Base-by-base conservation (phyloP, 78 protist genomes). In the Mantamonas sphyraenae region DNA sequence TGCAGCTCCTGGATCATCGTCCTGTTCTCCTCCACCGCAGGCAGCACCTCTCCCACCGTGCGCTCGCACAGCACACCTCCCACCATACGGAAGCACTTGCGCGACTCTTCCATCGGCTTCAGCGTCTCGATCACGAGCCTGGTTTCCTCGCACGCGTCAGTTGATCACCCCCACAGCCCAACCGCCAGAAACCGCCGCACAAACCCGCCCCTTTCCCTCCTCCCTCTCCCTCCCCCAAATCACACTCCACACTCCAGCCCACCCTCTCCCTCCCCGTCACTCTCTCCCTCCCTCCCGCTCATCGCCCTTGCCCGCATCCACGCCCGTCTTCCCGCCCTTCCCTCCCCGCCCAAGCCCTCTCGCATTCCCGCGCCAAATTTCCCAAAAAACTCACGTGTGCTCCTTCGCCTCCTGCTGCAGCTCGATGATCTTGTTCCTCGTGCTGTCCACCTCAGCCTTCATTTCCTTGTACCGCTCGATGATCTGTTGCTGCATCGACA, bases 31-130 rank as follows among this genome's bases (percentile, higher is more conserved):
- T 68, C 60, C 30, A 76, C 33, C 10, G 70, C 81, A 3, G 86
- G 81, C 55, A 63, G 12, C 19, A 69, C 75, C 61, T 66, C 81
- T 22, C 24, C 80, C 0, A 81, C 85, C 0, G 66, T 81, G 30
- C 81, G 64, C 62, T 81, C 81, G 16, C 70, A 42, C 5, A 76
- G 73, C 28, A 74, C 77, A n/a, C 69, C 74, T 14, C 81, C 71
- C 24, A 75, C 51, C 65, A 81, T 47, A 0, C 86, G 80, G 57
- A 30, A 68, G 59, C 79, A 70, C 51, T 67, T 74, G 37, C 86
- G 77, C 16, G 5, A 39, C 17, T 7, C 7, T 0, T 71, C 75
- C 28, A 62, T 35, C 22, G 22, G 39, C 40, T 33, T 59, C 1
- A 64, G 8, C 30, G 64, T 9, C 7, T 50, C 65, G 12, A 60